Base-by-base conservation (phyloP, 352 stramenopile genomes). In the Phytophthora macrochlamydospora region DNA sequence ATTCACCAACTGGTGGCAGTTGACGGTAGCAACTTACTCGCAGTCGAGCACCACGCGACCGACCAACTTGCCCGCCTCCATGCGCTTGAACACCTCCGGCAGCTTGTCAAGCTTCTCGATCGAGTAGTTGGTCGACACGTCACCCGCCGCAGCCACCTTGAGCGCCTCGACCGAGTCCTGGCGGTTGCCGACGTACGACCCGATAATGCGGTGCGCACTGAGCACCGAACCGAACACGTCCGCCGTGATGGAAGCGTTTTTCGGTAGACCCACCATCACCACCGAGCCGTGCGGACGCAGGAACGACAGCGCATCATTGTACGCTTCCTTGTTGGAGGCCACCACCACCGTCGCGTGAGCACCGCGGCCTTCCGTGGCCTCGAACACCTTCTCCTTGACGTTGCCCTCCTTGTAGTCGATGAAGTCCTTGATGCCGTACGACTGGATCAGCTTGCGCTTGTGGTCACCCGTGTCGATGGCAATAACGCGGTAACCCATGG, bases 341-440 rank as follows among this genome's bases (percentile, higher is more conserved):
- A 93, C 81, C 7, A 97, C 58, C 40, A 97, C 78, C 3, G 87
- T 67, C 55, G 89, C 81, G 51, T 94, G 77, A 4, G 65, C 79
- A 30, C 85, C 67, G 35, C 71, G 67, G 30, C 79, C 77, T 12
- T 50, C 73, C 0, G 79, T 86, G 9, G 62, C 52, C 31, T 56
- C 65, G 43, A 71, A 75, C 12, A 86, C 73, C 53, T 82, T 68
- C 35, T 71, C 62, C 18, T 66, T 56, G 9, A 79, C 66, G 46
- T 86, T 64, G 30, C 78, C 64, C 6, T 85, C 68, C 51, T 82
- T 88, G 55, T 75, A 81, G 57, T 93, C 74, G 45, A 97, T 74
- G 49, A 96, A 91, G 38, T 81, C 62, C 38, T 80, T 66, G n/a
- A 90, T 80, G 31, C 86, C 87, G 40, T 96, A 87, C 42, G 71